Percentiles rank a stretch among this genome's conserved stretches.
phyloP scores from a whole-genome alignment of 139 green algal genomes.

The Auxenochlorella pyrenoidosa region DNA sequence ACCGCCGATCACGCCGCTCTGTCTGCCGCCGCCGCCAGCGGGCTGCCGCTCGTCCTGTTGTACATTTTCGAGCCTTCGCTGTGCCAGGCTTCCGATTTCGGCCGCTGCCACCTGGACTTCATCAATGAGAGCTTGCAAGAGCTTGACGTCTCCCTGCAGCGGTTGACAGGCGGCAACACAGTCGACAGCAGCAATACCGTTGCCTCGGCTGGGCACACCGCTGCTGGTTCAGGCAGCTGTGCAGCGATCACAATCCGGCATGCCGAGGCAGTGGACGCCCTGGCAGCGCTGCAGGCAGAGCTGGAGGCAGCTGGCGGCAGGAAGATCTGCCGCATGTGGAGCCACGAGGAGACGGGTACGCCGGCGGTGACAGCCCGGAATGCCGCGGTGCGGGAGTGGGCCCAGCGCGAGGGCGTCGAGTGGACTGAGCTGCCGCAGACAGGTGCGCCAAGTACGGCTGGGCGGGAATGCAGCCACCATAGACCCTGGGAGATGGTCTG shows the following conservation, averaged over 20 bases:
- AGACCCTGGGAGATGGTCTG: too few relatives aligned
- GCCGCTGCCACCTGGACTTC: not conserved
- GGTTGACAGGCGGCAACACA: not conserved
- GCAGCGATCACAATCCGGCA: not conserved
- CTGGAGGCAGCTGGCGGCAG: not conserved
- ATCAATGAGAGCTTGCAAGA: constrained; percentile 18
- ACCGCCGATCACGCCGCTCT: not conserved
- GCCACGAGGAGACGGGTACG: constrained; percentile 9
- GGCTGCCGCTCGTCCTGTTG: not conserved
- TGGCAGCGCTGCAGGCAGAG: not conserved
- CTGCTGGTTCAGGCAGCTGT: too few relatives aligned
- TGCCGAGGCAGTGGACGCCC: not conserved
- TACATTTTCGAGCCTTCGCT: not conserved
- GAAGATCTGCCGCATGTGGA: not conserved
- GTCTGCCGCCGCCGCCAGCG: not conserved
- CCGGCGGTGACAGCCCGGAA: not conserved
- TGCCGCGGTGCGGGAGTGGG: not conserved
- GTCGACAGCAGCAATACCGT: too few relatives aligned
- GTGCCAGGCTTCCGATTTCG: not conserved
- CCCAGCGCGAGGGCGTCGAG: not conserved
- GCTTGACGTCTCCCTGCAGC: not conserved
- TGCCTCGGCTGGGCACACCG: too few relatives aligned
- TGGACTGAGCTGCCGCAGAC: constrained; percentile 18
- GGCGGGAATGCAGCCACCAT: not conserved
- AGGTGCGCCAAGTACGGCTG: not conserved